Evolutionary conservation across 179 eudicot species (phyloP), one percentile per base, ranked within the genome.

Genomic region (Pouteria campechiana): DNA sequence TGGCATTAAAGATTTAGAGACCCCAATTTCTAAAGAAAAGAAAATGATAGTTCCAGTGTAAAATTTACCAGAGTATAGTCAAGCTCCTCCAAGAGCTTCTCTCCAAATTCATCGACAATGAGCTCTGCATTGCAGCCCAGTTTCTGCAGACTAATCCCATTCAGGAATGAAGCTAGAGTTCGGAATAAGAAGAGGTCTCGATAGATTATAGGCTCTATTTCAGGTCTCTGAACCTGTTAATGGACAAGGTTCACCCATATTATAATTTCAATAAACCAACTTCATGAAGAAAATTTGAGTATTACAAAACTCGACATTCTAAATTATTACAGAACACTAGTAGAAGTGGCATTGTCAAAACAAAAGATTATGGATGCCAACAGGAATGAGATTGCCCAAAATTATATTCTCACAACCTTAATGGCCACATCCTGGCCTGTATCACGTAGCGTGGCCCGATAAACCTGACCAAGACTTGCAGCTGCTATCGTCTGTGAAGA

Each of bases 41-140:
- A 43, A 7, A 36, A 8, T 7, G 1, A 9, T 22, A 27, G 27
- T 23, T 37, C 7, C 37, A 17, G 9, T 29, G 19, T 19, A 36
- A 44, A 58, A 19, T 46, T 23, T 77, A 86, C 98, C 98, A 90
- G 61, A 29, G 87, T 90, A 52, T 90, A 90, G 71, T 90, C 98
- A 28, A 90, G 84, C 81, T 90, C 98, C 81, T 90, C 98, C 76
- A 90, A 60, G 52, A 90, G 90, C 73, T 90, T 90, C 66, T 90
- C 98, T n/a, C 98, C 98, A 65, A 90, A 90, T 58, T 90, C 98
- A 71, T 90, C 98, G 47, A 90, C 96, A 56, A 90, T 86, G 50
- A 90, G 84, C 73, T 90, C 98, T 19, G 98, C 94, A 70, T 90
- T 90, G 67, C 98, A 90, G 37, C 98, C 98, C 60, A 90, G 67